phyloP scores from a whole-genome alignment of 2,329 filamentous ascomycete species.

The Blastomyces percursus region DNA sequence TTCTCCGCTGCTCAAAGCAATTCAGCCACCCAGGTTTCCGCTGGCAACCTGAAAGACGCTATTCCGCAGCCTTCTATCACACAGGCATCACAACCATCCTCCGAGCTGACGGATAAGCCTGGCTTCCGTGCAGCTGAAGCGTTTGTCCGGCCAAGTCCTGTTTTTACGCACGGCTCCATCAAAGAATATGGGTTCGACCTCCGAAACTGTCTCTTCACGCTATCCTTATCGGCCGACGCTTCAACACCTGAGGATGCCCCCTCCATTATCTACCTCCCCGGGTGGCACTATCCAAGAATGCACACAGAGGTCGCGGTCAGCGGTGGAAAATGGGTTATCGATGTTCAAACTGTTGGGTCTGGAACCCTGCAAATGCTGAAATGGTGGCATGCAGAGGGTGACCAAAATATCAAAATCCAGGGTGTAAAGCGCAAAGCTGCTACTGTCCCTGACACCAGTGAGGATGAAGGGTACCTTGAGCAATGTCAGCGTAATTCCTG shows the following conservation, averaged over 20 bases:
- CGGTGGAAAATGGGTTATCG: slow-evolving; percentile 83
- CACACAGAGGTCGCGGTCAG: slow-evolving; percentile 62
- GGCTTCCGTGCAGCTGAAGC: slow-evolving; percentile 88
- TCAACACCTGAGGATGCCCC: slow-evolving; percentile 54
- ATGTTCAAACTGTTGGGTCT: slow-evolving; percentile 57
- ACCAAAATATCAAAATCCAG: slow-evolving; percentile 66
- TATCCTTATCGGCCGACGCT: slow-evolving; percentile 54
- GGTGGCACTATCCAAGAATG: slow-evolving; percentile 79
- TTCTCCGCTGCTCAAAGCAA: slow-evolving; percentile 44
- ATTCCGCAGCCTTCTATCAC: slow-evolving; percentile 49
- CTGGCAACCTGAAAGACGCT: slow-evolving; percentile 62
- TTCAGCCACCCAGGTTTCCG: slow-evolving; percentile 49
- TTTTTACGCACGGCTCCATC: slow-evolving; percentile 61
- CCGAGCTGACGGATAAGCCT: slow-evolving; percentile 50
- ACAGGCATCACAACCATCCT: slow-evolving; percentile 42
- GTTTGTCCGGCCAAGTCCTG: slow-evolving; percentile 75
- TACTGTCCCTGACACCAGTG: slow-evolving; percentile 42
- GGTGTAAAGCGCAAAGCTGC: slow-evolving; percentile 55
- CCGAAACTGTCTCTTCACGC: slow-evolving; percentile 61
- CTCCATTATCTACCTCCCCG: slow-evolving; percentile 76
- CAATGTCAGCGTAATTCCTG: slow-evolving; percentile 41
- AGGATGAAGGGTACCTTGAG: slow-evolving; percentile 71
- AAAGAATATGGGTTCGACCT: slow-evolving; percentile 71
- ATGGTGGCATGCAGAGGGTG: slow-evolving; percentile 88
- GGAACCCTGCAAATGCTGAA: slow-evolving; percentile 62